These are phyloP conservation scores for Albizia julibrissin DNA, from an alignment of 306 rosid genomes.

Conservation along the genomic window DNA sequence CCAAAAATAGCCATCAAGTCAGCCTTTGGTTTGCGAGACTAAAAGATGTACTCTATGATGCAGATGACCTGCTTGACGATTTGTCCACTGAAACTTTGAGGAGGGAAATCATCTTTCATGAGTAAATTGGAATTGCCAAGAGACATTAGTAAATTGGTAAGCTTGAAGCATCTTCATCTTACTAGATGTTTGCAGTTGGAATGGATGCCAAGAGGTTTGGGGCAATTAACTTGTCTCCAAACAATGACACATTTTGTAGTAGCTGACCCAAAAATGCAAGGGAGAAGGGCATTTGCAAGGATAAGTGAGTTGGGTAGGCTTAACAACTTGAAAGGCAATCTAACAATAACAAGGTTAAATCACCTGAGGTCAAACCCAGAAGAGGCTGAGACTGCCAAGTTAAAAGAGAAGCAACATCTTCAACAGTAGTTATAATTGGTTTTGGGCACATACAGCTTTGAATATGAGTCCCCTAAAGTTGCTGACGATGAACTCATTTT, in stretches of 20 bases:
- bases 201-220: background rate
- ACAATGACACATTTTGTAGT: background rate
- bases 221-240: background rate
- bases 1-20: background rate
- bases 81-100: background rate
- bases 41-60: background rate
- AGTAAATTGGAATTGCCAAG: constrained; percentile 2
- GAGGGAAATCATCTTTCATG: too few species aligned
- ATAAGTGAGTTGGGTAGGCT: background rate
- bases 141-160: background rate
- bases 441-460: background rate
- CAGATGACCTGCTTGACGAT: background rate
- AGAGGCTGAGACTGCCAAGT: background rate
- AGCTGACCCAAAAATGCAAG: background rate
- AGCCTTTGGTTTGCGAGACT: background rate
- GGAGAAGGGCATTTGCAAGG: background rate
- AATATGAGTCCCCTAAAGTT: background rate
- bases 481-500: background rate
- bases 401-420: background rate
- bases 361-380: background rate
- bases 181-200: accelerated
- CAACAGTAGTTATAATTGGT: background rate
- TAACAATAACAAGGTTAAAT: background rate
- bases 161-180: background rate
- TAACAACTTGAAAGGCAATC: background rate